Conservation (phyloP, 495 filamentous ascomycete genomes). For the Glarea lozoyensis region DNA sequence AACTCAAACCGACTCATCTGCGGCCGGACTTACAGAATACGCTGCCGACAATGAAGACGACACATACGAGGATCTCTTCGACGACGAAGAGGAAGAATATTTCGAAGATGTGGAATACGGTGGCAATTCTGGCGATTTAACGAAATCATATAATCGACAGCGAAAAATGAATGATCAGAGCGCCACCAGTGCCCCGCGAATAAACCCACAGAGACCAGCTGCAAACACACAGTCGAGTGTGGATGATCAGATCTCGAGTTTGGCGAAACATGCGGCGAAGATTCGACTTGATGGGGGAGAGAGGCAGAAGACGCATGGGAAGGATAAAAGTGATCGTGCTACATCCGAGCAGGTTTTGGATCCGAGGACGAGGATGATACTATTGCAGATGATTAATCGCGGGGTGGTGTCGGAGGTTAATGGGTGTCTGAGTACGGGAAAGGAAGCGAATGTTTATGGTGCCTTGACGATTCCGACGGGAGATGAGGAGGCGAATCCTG, state of each 20-base stretch:
- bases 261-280: constrained; percentile 82
- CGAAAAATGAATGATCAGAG: constrained; percentile 45
- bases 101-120: constrained; percentile 50
- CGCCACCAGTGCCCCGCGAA: constrained; percentile 58
- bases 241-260: constrained; percentile 77
- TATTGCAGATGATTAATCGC: constrained; percentile 89
- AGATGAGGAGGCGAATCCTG: constrained; percentile 28
- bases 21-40: constrained; percentile 13
- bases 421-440: constrained; percentile 88
- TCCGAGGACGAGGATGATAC: constrained; percentile 86
- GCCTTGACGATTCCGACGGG: constrained; percentile 43
- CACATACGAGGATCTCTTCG: constrained; percentile 45
- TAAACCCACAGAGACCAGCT: constrained; percentile 74
- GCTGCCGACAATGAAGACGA: constrained; percentile 26
- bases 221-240: constrained; percentile 69
- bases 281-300: constrained; percentile 68
- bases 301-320: constrained; percentile 39
- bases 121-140: constrained; percentile 59
- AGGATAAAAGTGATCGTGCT: constrained; percentile 85
- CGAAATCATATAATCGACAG: constrained; percentile 89
- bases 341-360: constrained; percentile 92
- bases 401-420: constrained; percentile 75
- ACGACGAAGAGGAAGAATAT: constrained; percentile 47
- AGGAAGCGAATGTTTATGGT: constrained; percentile 96
- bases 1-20: constrained; percentile 17